phyloP scores from a whole-genome alignment of 2,329 filamentous ascomycete species.

The Cytospora chrysosperma region DNA sequence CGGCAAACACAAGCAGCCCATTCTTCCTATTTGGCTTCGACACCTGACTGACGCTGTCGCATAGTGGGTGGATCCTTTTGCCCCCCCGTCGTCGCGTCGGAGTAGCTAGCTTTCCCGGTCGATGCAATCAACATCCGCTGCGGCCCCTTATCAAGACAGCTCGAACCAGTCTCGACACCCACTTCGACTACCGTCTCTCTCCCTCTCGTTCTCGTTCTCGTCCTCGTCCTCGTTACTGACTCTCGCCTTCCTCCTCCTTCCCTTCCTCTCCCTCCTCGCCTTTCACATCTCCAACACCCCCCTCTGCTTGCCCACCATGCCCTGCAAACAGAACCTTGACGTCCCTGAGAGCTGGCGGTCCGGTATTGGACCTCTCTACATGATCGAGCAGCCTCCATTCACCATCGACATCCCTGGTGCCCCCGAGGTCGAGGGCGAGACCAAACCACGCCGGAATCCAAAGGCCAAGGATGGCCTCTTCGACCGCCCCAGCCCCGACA shows the following conservation, averaged over 20 bases:
- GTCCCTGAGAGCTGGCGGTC: slow-evolving; percentile 23
- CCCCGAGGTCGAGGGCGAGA: slow-evolving; percentile 74
- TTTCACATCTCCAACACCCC: background rate
- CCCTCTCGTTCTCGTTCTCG: too few relatives aligned
- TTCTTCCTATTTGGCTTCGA: too few relatives aligned
- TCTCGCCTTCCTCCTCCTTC: slow-evolving; percentile 10
- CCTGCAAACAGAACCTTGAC: slow-evolving; percentile 35
- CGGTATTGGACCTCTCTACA: slow-evolving; percentile 52
- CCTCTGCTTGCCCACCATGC: slow-evolving; percentile 30
- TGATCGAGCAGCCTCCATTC: slow-evolving; percentile 70
- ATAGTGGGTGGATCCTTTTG: slow-evolving; percentile 6
- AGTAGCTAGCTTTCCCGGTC: slow-evolving; percentile 1
- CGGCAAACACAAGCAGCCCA: too few relatives aligned
- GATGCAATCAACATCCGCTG: slow-evolving; percentile 4
- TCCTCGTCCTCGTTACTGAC: slow-evolving; percentile 8
- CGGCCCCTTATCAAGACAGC: background rate
- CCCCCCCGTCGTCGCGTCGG: background rate
- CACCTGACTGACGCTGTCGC: background rate
- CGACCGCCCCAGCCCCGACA: slow-evolving; percentile 63
- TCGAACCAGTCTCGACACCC: background rate
- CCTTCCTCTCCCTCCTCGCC: slow-evolving; percentile 8
- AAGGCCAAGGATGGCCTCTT: slow-evolving; percentile 69
- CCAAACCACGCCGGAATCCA: slow-evolving; percentile 75
- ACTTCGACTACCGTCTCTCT: background rate
- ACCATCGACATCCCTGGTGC: slow-evolving; percentile 70